A percentile compares a stretch with the other conserved stretches of the same genome.
phyloP scores from a whole-genome alignment of 2,329 filamentous ascomycete species.

The Fusarium mangiferae region DNA sequence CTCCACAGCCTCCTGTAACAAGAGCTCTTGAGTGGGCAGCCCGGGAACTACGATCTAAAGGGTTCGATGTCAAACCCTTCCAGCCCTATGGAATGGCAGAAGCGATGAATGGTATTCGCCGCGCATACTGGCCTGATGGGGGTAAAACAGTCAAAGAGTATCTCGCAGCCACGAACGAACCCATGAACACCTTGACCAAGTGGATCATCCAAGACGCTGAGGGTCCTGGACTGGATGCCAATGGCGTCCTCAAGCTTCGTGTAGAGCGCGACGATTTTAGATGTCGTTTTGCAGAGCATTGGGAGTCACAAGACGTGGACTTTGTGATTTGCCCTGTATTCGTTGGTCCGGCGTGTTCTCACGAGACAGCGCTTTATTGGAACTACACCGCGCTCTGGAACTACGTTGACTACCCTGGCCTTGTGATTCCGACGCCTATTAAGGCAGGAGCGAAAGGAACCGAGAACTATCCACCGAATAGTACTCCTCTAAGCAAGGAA shows the following conservation, averaged over 20 bases:
- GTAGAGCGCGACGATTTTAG: conserved; percentile 45
- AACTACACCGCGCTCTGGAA: conserved; percentile 52
- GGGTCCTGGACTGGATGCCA: not conserved
- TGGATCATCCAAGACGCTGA: conserved; percentile 37
- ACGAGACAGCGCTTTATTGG: conserved; percentile 51
- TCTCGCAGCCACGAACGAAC: conserved; percentile 42
- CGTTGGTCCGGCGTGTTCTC: conserved; percentile 46
- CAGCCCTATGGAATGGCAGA: conserved; percentile 10
- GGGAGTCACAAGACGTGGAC: conserved; percentile 50
- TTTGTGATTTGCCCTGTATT: conserved; percentile 42
- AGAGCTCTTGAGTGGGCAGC: conserved; percentile 51
- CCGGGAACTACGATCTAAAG: not conserved
- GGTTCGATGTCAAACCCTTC: conserved; percentile 22
- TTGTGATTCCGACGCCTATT: conserved; percentile 48
- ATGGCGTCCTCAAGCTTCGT: conserved; percentile 42
- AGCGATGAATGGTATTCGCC: conserved; percentile 23
- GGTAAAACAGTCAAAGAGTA: conserved; percentile 25
- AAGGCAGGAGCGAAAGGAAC: conserved; percentile 12
- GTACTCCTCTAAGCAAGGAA: not conserved
- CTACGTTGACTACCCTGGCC: conserved; percentile 50
- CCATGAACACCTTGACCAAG: conserved; percentile 43
- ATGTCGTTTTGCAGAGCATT: conserved; percentile 46
- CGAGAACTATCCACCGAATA: not conserved
- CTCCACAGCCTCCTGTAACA: conserved; percentile 52
- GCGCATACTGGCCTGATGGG: conserved; percentile 42